Percentiles rank a stretch among this genome's conserved stretches.
These are phyloP conservation scores for Sporothrix schenckii DNA, from an alignment of 2,329 filamentous ascomycete species.

Conservation along the genomic window DNA sequence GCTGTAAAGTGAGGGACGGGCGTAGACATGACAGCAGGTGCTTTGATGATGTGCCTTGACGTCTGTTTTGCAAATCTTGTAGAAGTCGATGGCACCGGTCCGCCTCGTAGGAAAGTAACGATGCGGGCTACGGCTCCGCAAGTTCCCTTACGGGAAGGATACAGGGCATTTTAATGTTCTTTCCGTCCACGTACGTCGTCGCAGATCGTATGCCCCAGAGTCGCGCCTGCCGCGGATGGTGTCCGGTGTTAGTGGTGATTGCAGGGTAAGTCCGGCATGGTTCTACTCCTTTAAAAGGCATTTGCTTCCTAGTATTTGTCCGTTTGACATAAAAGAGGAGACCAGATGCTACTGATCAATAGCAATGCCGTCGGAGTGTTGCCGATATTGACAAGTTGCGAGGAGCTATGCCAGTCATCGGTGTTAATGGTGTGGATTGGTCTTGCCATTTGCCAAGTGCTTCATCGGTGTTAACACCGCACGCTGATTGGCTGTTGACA, in stretches of 20 bases:
- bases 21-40: background rate
- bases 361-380: background rate
- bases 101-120: background rate
- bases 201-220: background rate
- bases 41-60: background rate
- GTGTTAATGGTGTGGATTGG: too few species aligned
- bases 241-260: conserved; percentile 9
- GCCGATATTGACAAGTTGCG: too few species aligned
- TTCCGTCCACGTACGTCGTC: background rate
- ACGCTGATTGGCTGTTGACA: too few species aligned
- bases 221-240: too few species aligned
- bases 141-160: background rate
- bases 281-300: background rate
- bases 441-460: too few species aligned
- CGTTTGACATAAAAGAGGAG: background rate
- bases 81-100: background rate
- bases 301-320: background rate
- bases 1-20: conserved; percentile 34
- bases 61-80: background rate
- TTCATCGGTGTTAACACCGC: too few species aligned
- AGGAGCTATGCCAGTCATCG: too few species aligned
- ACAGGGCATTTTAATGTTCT: background rate
- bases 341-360: background rate
- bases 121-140: too few species aligned
- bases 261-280: background rate